Evolutionary conservation across 345 rosid genomes (phyloP), one percentile per base, ranked within the genome.

Genomic region (Brassica carinata): DNA sequence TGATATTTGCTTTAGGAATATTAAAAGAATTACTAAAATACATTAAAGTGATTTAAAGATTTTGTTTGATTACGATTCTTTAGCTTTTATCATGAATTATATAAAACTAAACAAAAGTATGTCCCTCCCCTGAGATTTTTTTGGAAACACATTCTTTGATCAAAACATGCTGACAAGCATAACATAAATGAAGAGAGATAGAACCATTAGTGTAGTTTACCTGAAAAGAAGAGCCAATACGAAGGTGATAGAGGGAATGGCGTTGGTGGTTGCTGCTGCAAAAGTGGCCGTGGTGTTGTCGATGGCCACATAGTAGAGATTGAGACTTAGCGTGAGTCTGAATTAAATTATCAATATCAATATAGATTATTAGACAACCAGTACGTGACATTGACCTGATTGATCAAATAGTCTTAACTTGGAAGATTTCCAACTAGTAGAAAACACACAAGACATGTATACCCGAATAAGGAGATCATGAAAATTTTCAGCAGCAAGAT

Each of bases 191-290:
- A 63, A 63, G 9, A 53, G 2, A 26, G 30, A 8, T 3, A 34
- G 0, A 36, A 5, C 0, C 5, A 31, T 13, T 43, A 27, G 18
- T 57, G 0, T 40, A 36, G 18, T 45, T 13, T 81, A 92, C 97
- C 95, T 86, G 18, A 91, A 80, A 10, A 88, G 40, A 36, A 79
- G 82, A 40, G 98, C 95, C 81, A 92, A 77, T 64, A 84, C 36
- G 70, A 94, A 88, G 31, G 98, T 91, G 29, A 92, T 88, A 72
- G 90, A 91, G 26, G 98, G 98, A 58, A 92, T 82, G 11, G 87
- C 83, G 84, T 92, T 94, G 68, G 95, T 89, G 55, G 90, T 81
- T 55, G 97, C 98, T 67, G 97, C 90, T 6, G 98, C 98, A 76
- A 92, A 89, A 33, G 97, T 92, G 59, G 98, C 97, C 8, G 97